Base-by-base conservation (phyloP, 1,139 yeast species). In the Hemisphaericaspora xylanilytica region DNA sequence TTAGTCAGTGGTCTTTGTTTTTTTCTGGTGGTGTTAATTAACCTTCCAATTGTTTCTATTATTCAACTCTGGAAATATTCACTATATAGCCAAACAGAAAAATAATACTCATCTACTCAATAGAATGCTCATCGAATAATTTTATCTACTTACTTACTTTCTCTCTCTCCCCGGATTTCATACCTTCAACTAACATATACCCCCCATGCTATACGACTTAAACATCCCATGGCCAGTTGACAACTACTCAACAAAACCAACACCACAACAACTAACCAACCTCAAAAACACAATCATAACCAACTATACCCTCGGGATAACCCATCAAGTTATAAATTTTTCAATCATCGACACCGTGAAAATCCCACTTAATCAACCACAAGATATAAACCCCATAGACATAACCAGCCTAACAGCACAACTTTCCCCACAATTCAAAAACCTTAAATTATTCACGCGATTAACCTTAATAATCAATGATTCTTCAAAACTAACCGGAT, bases 221-320 rank as follows among this genome's bases (percentile, higher is more conserved):
- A 89, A 89, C 56, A 81, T 89, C 4, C 80, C 81, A 15, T 89
- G 95, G 92, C 95, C 96, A 0, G 77, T 71, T 38, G 55, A 60
- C 33, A 67, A 71, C 47, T 81, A 75, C 55, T 49, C 61, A 3
- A 49, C 63, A 10, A 58, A 61, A 21, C 75, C 80, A 1, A 55
- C 73, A 0, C 47, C 59, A 2, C 51, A 56, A 9, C 78, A 81
- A 42, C 50, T 81, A 5, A 52, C 53, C 1, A 61, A 61, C 28
- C 55, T 84, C 35, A 73, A 72, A 47, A 69, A 71, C 37, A 71
- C 78, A 8, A 59, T 85, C 5, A 56, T 70, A n/a, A 78, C 82
- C n/a, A 61, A 80, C 26, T 74, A 77, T 48, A 62, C 73, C 24
- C 63, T 88, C 5, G 92, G 90, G 5, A 86, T 86, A 53, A 75